Evolutionary conservation across 495 filamentous ascomycete species (phyloP).

Genomic region (Umbilicaria muhlenbergii): DNA sequence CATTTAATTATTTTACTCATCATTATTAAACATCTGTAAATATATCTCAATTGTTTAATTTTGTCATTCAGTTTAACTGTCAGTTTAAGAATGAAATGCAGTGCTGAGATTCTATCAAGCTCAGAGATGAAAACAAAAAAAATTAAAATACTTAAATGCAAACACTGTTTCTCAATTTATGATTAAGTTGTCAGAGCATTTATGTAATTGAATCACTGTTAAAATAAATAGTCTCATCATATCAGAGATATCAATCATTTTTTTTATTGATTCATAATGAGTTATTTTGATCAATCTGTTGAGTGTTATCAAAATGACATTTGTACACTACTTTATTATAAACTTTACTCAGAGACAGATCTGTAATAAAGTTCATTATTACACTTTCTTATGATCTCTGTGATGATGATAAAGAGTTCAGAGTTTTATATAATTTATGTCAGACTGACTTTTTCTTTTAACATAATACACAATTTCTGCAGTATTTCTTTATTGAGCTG

Average conservation of each 20-base stretch:
- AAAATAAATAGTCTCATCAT: conserved; percentile 2
- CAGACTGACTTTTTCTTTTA: no score
- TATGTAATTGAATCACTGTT: neutral
- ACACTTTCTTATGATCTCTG: no score
- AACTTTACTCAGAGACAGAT: no score
- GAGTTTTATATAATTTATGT: no score
- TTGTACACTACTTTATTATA: no score
- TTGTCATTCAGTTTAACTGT: conserved; percentile 6
- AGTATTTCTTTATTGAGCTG: no score
- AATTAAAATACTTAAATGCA: conserved; percentile 5
- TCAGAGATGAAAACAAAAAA: neutral
- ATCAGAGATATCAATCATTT: neutral
- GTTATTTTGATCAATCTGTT: conserved; percentile 1
- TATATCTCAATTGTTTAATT: conserved; percentile 14
- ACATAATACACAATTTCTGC: no score
- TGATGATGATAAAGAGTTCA: no score
- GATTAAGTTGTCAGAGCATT: neutral
- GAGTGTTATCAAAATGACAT: no score
- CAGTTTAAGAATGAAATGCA: conserved; percentile 2
- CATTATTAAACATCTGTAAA: conserved; percentile 9
- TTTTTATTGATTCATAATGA: conserved; percentile 1
- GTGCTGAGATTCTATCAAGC: neutral
- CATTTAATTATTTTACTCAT: conserved; percentile 11
- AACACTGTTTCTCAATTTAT: conserved; percentile 4
- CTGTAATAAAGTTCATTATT: no score